These are phyloP conservation scores for Neltuma alba DNA, from an alignment of 306 rosid genomes.

Conservation along the genomic window DNA sequence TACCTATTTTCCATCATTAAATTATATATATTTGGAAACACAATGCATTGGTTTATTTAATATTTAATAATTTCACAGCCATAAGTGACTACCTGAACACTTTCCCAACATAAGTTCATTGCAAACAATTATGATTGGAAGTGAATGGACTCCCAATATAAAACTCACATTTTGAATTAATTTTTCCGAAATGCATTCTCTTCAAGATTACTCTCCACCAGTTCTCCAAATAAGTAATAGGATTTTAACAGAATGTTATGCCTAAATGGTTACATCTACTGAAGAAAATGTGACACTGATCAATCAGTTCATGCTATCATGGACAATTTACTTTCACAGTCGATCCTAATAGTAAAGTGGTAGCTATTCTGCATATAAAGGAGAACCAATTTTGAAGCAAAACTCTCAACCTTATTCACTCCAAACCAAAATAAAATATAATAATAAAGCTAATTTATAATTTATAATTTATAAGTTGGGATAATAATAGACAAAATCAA, in stretches of 20 bases:
- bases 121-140: slow-evolving; percentile 17
- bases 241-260: background rate
- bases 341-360: background rate
- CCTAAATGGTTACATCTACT: background rate
- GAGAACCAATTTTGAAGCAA: background rate
- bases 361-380: background rate
- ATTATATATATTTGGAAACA: background rate
- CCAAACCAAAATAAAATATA: background rate
- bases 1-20: background rate
- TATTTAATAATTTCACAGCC: slow-evolving; percentile 1
- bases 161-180: slow-evolving; percentile 14
- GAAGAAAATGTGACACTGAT: slow-evolving; percentile 5
- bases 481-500: background rate
- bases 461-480: background rate
- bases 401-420: background rate
- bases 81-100: background rate
- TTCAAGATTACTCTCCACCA: slow-evolving; percentile 5
- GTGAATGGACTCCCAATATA: slow-evolving; percentile 5
- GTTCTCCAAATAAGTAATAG: background rate
- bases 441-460: background rate
- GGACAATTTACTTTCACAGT: background rate
- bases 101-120: slow-evolving; percentile 2
- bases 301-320: background rate
- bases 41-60: background rate
- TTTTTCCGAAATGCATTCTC: slow-evolving; percentile 11